Evolutionary conservation across 306 rosid species (phyloP).

Genomic region (Cucurbita argyrosperma): DNA sequence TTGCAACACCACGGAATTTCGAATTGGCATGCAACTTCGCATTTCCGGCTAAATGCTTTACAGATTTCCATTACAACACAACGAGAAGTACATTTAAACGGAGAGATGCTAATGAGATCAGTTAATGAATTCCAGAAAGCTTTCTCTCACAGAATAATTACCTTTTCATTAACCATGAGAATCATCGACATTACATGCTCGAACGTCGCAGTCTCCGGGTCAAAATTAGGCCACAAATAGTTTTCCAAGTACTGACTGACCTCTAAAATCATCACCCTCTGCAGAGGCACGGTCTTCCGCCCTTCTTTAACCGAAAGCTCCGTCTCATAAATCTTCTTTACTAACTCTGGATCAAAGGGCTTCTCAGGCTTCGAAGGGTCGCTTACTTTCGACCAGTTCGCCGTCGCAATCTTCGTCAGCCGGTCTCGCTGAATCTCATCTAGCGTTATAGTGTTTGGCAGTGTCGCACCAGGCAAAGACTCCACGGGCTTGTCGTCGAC

Average conservation of each 20-base stretch:
- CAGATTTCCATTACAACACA: not conserved
- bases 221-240: slow-evolving; percentile 75
- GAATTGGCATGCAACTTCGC: not conserved
- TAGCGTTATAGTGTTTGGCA: slow-evolving; percentile 56
- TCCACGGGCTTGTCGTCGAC: slow-evolving; percentile 32
- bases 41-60: not conserved
- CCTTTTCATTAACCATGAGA: slow-evolving; percentile 91
- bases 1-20: not conserved
- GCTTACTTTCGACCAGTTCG: slow-evolving; percentile 47
- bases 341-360: slow-evolving; percentile 52
- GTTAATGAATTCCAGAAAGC: not conserved
- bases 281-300: slow-evolving; percentile 59
- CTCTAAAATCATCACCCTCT: slow-evolving; percentile 88
- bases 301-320: slow-evolving; percentile 59
- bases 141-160: slow-evolving; percentile 3
- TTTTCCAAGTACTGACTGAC: slow-evolving; percentile 93
- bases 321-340: slow-evolving; percentile 55
- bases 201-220: slow-evolving; percentile 45
- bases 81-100: not conserved
- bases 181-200: slow-evolving; percentile 95
- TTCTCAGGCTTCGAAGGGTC: slow-evolving; percentile 20
- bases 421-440: slow-evolving; percentile 86
- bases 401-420: slow-evolving; percentile 72
- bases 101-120: not conserved
- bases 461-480: slow-evolving; percentile 35